phyloP scores from a whole-genome alignment of 306 rosid species.

The Psophocarpus tetragonolobus region DNA sequence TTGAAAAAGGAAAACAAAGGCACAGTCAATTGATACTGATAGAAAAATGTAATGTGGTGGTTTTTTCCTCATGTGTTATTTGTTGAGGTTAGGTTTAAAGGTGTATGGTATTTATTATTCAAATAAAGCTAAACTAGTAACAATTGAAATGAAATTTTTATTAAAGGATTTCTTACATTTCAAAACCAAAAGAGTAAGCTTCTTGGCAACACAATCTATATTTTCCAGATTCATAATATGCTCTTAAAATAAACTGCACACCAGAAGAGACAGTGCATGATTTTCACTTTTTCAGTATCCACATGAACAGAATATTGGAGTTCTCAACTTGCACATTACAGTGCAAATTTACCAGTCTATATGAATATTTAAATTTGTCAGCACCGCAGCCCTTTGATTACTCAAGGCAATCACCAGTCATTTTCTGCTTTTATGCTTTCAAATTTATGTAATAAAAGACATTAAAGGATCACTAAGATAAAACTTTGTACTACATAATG shows the following conservation, averaged over 20 bases:
- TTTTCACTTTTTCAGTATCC: not conserved
- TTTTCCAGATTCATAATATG: not conserved
- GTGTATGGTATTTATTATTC: not conserved
- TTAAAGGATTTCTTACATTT: not conserved
- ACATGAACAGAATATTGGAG: not conserved
- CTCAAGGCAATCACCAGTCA: constrained; percentile 3
- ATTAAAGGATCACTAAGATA: not conserved
- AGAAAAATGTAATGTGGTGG: not conserved
- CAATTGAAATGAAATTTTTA: not conserved
- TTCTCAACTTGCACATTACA: not conserved
- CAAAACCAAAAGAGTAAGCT: constrained; percentile 1
- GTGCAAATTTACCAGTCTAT: not conserved
- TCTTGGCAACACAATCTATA: constrained; percentile 18
- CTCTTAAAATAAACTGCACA: not conserved
- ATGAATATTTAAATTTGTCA: not conserved
- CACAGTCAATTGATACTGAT: not conserved
- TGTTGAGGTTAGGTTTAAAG: not conserved
- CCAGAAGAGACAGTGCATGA: not conserved
- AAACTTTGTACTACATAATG: not conserved
- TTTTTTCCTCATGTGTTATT: not conserved
- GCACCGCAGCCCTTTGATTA: not conserved
- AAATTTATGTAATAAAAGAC: not conserved
- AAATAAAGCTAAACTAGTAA: constrained; percentile 2
- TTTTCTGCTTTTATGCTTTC: constrained; percentile 20
- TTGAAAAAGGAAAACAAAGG: constrained; percentile 30